Evolutionary conservation across 176 grass and related monocot genomes (phyloP).

Genomic region (Typha latifolia): DNA sequence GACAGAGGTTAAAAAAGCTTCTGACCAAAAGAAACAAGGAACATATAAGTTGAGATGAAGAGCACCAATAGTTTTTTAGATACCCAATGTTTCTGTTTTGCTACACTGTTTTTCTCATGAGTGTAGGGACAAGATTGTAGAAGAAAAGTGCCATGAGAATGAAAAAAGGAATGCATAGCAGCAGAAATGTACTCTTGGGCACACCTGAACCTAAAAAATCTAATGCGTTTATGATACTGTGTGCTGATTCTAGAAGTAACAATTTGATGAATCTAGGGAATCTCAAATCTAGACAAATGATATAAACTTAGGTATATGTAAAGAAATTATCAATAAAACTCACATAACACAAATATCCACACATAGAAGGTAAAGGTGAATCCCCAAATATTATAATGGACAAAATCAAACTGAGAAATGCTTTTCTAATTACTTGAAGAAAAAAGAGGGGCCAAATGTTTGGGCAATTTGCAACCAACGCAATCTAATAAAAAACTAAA

Average conservation of each 20-base stretch:
- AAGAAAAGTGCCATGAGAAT: not conserved
- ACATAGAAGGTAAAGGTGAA: not conserved
- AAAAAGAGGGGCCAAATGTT: not conserved
- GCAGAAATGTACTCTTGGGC: not conserved
- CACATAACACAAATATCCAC: no score
- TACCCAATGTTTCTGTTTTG: not conserved
- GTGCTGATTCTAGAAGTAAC: not conserved
- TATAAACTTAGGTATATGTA: not conserved
- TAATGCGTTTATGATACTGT: not conserved
- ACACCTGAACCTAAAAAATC: not conserved
- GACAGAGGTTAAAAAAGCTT: not conserved
- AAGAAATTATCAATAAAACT: not conserved
- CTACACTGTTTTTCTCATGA: not conserved
- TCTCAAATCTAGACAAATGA: not conserved
- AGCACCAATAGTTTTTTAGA: not conserved
- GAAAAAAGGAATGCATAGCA: not conserved
- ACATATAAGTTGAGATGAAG: not conserved
- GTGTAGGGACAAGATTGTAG: not conserved
- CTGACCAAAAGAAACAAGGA: not conserved
- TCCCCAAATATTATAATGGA: conserved; percentile 5
- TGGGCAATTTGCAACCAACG: not conserved
- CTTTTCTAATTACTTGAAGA: not conserved
- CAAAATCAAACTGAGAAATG: not conserved
- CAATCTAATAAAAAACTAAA: not conserved
- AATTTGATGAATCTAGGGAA: not conserved